Evolutionary conservation across 176 grass and related monocot genomes (phyloP).

Genomic region (Pontederia crassipes): DNA sequence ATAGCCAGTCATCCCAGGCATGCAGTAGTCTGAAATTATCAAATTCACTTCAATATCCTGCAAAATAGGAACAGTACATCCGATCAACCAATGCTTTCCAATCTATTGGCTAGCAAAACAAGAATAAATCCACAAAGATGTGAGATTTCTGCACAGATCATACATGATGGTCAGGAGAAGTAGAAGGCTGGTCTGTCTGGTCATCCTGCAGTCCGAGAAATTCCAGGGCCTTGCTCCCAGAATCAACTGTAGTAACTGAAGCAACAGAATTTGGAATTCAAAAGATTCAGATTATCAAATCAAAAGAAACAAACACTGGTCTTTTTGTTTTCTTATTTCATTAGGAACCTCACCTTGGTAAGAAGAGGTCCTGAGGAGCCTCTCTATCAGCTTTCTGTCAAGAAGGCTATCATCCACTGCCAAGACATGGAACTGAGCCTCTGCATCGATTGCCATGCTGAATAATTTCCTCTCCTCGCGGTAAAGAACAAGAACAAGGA

Average conservation of each 20-base stretch:
- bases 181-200: not conserved
- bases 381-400: conserved; percentile 10
- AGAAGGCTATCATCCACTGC: conserved; percentile 14
- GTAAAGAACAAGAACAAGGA: not conserved
- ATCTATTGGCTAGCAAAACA: too few relatives aligned
- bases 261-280: not conserved
- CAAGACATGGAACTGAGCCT: conserved; percentile 11
- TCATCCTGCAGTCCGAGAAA: conserved; percentile 6
- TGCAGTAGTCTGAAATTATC: conserved; percentile 21
- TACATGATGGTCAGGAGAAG: not conserved
- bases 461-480: not conserved
- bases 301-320: too few relatives aligned
- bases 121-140: too few relatives aligned
- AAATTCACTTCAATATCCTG: conserved; percentile 30
- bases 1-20: conserved; percentile 27
- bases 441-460: conserved; percentile 5
- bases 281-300: not conserved
- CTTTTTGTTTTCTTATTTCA: too few relatives aligned
- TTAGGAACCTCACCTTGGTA: not conserved
- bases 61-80: not conserved
- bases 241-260: conserved; percentile 28
- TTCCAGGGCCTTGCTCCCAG: conserved; percentile 27
- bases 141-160: too few relatives aligned
- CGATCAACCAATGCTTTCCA: too few relatives aligned
- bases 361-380: conserved; percentile 14